Evolutionary conservation across 192 early-diverging fungal species (phyloP).

Genomic region (Backusella westeae): DNA sequence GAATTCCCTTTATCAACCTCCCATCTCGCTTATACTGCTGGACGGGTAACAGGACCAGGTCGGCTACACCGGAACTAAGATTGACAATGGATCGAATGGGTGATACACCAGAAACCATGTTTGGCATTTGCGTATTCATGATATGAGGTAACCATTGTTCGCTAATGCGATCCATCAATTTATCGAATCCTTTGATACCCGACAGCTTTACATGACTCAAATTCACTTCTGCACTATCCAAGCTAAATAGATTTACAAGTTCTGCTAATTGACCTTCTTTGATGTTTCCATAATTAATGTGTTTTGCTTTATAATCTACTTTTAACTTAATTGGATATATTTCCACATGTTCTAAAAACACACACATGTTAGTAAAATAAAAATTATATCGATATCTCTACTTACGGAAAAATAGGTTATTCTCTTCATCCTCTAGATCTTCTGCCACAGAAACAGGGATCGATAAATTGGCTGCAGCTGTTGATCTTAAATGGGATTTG

Average conservation of each 20-base stretch:
- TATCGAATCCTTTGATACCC: slow-evolving; percentile 73
- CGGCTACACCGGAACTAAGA: slow-evolving; percentile 85
- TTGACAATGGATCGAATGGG: slow-evolving; percentile 90
- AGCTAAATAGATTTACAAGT: slow-evolving; percentile 89
- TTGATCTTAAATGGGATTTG: slow-evolving; percentile 19
- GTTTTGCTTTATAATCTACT: slow-evolving; percentile 97
- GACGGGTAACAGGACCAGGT: slow-evolving; percentile 88
- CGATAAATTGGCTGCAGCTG: slow-evolving; percentile 4
- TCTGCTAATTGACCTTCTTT: slow-evolving; percentile 76
- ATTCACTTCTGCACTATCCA: slow-evolving; percentile 91
- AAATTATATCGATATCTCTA: not conserved
- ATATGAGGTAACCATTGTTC: slow-evolving; percentile 91
- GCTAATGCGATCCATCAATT: slow-evolving; percentile 64
- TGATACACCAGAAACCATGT: slow-evolving; percentile 86
- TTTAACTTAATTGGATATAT: slow-evolving; percentile 78
- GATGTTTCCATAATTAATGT: slow-evolving; percentile 71
- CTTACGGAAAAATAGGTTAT: slow-evolving; percentile 54
- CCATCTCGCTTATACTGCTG: slow-evolving; percentile 95
- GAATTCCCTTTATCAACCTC: slow-evolving; percentile 80
- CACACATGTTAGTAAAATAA: not conserved
- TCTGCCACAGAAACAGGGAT: slow-evolving; percentile 10
- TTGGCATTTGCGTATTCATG: slow-evolving; percentile 84
- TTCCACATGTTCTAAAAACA: slow-evolving; percentile 53
- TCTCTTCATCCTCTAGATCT: not conserved
- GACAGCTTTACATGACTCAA: slow-evolving; percentile 71